Conservation (phyloP, 352 stramenopile species). For the Phytopythium cucurbitacearum region DNA sequence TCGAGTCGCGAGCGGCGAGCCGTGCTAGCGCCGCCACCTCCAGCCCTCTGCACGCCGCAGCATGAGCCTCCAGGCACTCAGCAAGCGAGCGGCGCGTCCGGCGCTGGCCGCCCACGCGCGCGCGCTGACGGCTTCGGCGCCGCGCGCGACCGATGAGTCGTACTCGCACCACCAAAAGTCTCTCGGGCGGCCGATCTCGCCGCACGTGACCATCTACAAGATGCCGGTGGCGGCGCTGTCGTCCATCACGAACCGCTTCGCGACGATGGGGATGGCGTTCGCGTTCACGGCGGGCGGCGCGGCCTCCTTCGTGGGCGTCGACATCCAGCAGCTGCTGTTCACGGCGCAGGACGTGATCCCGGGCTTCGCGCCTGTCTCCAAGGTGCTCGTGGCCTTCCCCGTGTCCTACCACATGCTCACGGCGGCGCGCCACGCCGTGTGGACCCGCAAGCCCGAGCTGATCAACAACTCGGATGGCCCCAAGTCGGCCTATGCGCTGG, state of each 20-base stretch:
- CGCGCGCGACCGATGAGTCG: slow-evolving; percentile 8
- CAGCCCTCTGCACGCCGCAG: not conserved
- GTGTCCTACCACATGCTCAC: slow-evolving; percentile 93
- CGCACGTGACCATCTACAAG: slow-evolving; percentile 95
- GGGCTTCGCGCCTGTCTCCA: slow-evolving; percentile 76
- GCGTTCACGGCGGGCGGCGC: slow-evolving; percentile 73
- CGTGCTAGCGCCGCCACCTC: not conserved
- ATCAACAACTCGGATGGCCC: slow-evolving; percentile 70
- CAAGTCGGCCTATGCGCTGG: slow-evolving; percentile 42
- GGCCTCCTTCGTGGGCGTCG: slow-evolving; percentile 77
- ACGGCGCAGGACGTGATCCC: slow-evolving; percentile 68
- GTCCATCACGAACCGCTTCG: slow-evolving; percentile 94
- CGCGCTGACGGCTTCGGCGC: slow-evolving; percentile 18
- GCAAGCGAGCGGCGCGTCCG: slow-evolving; percentile 19
- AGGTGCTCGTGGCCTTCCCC: slow-evolving; percentile 93
- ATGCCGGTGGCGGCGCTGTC: slow-evolving; percentile 92
- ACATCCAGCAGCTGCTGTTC: slow-evolving; percentile 83
- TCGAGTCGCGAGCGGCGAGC: not conserved
- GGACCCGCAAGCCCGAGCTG: slow-evolving; percentile 88
- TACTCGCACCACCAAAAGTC: slow-evolving; percentile 87
- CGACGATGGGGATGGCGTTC: slow-evolving; percentile 80
- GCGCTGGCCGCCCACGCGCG: slow-evolving; percentile 13
- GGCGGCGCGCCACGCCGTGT: slow-evolving; percentile 87
- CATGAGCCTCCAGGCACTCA: slow-evolving; percentile 32
- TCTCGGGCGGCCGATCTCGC: slow-evolving; percentile 90